Conservation (phyloP, 1,284 basidiomycete genomes). For the Rhodotorula mucilaginosa region DNA sequence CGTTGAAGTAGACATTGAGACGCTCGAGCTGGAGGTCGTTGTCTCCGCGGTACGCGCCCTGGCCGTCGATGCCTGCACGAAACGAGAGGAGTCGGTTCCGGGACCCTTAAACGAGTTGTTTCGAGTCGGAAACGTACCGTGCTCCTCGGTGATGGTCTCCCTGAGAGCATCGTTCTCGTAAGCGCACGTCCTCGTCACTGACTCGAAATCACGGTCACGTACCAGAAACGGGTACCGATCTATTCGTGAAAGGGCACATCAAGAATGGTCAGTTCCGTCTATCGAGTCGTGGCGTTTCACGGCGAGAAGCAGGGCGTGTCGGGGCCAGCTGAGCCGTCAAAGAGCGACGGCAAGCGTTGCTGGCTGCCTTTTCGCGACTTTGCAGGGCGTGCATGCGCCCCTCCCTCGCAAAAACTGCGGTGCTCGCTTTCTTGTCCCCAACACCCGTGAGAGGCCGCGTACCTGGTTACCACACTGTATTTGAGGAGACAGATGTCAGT, state of each 20-base stretch:
- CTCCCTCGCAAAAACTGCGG: not conserved
- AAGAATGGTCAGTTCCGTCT: not conserved
- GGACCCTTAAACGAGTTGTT: too few relatives aligned
- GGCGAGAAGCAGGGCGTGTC: not conserved
- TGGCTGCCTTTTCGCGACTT: not conserved
- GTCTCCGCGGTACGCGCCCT: conserved; percentile 72
- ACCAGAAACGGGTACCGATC: conserved; percentile 80
- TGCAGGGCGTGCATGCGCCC: not conserved
- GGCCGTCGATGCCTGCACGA: conserved; percentile 13
- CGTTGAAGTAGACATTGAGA: conserved; percentile 52
- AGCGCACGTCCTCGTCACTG: not conserved
- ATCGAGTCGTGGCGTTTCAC: too few relatives aligned
- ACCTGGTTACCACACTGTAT: conserved; percentile 24
- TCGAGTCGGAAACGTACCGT: conserved; percentile 53
- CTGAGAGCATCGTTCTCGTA: not conserved
- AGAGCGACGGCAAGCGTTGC: not conserved
- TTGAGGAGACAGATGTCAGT: too few relatives aligned
- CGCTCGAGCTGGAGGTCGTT: conserved; percentile 90
- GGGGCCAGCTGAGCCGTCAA: too few relatives aligned
- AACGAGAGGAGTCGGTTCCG: not conserved
- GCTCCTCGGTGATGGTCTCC: conserved; percentile 83
- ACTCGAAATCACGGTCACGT: conserved; percentile 54
- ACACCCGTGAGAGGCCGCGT: not conserved
- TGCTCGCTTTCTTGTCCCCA: not conserved
- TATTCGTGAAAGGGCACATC: not conserved